Base-by-base conservation (phyloP, 2,329 filamentous ascomycete genomes). In the Fonsecaea erecta region DNA sequence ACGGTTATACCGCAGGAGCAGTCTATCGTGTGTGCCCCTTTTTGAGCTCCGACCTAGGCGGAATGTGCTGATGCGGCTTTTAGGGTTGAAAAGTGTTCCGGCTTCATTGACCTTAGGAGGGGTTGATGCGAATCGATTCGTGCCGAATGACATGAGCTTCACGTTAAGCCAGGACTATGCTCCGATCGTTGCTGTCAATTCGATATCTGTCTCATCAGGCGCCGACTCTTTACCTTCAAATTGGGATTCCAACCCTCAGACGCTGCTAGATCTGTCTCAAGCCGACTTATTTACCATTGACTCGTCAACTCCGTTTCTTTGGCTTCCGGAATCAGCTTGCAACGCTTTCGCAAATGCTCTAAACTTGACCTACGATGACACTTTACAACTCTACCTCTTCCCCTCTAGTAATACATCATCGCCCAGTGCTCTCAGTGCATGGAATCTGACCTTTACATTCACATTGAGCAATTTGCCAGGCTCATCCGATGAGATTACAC, bases 291-390 rank as follows among this genome's bases (percentile, higher is more conserved):
- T 74, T 63, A 73, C 67, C n/a, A 75, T 81, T 21, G 78, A 81
- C 62, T 77, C 78, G 1, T 77, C 76, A 1, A 75, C 77, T 9
- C 75, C 79, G 7, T 78, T 77, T 65, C 58, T 80, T 7, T 80
- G 75, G 73, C 73, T 81, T 51, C 78, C 79, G 2, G 65, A 71
- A 5, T 66, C 70, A 14, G 71, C 76, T 9, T 80, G 78, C 63
- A 70, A 75, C 52, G 63, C 67, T 46, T 78, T 80, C 63, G 77
- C 77, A 55, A 65, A 71, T 8, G 73, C 75, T 9, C 74, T 79
- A 26, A 75, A 74, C 24, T 64, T 80, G 11, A 73, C 66, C 0
- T 80, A 76, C 63, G 74, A 79, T 58, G 66, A 74, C 14, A 71
- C 71, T 6, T 71, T 75, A 6, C 68, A 76, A 51, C 70, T 79